Evolutionary conservation across 2,329 filamentous ascomycete genomes (phyloP).

Genomic region (Xylariaceae sp.): DNA sequence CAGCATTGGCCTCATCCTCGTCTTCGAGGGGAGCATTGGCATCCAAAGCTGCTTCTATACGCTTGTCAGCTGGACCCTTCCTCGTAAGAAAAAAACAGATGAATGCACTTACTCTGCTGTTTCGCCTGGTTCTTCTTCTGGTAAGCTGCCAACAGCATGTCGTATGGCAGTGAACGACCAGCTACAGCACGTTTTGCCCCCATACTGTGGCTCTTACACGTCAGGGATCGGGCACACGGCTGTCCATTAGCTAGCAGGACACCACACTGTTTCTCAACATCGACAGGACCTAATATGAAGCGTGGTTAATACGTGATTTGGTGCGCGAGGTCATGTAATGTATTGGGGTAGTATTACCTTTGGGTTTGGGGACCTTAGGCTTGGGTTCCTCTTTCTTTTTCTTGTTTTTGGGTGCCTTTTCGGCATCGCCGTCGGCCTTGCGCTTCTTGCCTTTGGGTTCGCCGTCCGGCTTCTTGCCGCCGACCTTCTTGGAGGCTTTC

Average conservation of each 20-base stretch:
- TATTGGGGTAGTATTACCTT: slow-evolving; percentile 47
- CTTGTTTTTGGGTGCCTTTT: slow-evolving; percentile 81
- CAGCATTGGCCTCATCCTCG: slow-evolving; percentile 73
- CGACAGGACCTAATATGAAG: slow-evolving; percentile 63
- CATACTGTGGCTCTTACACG: slow-evolving; percentile 95
- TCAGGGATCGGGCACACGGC: slow-evolving; percentile 81
- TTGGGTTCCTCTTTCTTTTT: slow-evolving; percentile 95
- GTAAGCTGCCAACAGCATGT: slow-evolving; percentile 83
- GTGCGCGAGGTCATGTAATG: not conserved
- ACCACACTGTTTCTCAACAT: slow-evolving; percentile 91
- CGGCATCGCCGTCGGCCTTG: slow-evolving; percentile 70
- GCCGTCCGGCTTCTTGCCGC: slow-evolving; percentile 59
- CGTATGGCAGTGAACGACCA: slow-evolving; percentile 82
- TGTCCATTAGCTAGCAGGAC: slow-evolving; percentile 80
- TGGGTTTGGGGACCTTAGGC: slow-evolving; percentile 76
- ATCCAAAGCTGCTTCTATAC: slow-evolving; percentile 82
- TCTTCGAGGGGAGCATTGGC: slow-evolving; percentile 89
- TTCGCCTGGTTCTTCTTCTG: slow-evolving; percentile 99
- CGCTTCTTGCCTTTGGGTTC: slow-evolving; percentile 72
- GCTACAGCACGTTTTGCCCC: slow-evolving; percentile 86
- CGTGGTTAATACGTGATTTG: slow-evolving; percentile 2
- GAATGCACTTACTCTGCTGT: slow-evolving; percentile 72
- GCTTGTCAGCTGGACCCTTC: slow-evolving; percentile 10
- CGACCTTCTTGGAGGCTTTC: slow-evolving; percentile 56
- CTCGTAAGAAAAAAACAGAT: too few relatives aligned